A percentile compares a stretch with the other conserved stretches of the same genome.
phyloP scores from a whole-genome alignment of 2,329 filamentous ascomycete genomes.

The Chaetomium olivaceum region DNA sequence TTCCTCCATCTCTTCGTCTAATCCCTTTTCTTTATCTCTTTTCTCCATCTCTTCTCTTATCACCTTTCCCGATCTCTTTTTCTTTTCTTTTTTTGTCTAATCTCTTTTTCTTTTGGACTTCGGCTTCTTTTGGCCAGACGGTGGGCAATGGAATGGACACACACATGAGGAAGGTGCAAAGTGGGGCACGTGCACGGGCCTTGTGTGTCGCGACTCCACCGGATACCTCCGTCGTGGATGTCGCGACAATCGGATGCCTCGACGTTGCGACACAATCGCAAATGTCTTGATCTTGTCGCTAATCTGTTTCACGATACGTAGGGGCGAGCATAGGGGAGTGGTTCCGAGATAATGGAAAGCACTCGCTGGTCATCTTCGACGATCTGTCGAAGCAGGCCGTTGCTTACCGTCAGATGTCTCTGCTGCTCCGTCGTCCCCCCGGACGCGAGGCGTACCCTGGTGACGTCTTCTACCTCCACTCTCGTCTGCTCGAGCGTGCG shows the following conservation, averaged over 20 bases:
- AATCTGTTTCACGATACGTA: background rate
- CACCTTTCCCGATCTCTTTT: no score
- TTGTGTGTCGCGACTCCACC: no score
- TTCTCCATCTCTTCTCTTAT: background rate
- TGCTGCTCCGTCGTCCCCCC: slow-evolving; percentile 93
- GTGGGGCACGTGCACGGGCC: background rate
- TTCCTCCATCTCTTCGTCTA: no score
- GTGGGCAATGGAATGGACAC: no score
- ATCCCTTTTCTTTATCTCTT: background rate
- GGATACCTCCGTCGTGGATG: no score
- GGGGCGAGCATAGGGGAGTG: slow-evolving; percentile 50
- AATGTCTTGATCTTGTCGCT: background rate
- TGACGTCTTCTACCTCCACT: slow-evolving; percentile 99
- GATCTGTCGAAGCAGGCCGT: slow-evolving; percentile 98
- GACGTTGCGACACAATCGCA: background rate
- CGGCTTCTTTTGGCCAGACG: background rate
- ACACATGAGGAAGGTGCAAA: background rate
- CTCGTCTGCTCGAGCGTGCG: slow-evolving; percentile 97
- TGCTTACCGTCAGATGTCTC: slow-evolving; percentile 98
- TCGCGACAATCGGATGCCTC: background rate
- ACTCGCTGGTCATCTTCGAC: slow-evolving; percentile 88
- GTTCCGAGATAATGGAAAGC: slow-evolving; percentile 83
- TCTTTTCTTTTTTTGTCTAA: background rate
- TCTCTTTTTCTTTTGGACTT: background rate
- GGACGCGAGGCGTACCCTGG: slow-evolving; percentile 99